Conservation (phyloP, 805 yeast genomes). For the Candida insectalens region DNA sequence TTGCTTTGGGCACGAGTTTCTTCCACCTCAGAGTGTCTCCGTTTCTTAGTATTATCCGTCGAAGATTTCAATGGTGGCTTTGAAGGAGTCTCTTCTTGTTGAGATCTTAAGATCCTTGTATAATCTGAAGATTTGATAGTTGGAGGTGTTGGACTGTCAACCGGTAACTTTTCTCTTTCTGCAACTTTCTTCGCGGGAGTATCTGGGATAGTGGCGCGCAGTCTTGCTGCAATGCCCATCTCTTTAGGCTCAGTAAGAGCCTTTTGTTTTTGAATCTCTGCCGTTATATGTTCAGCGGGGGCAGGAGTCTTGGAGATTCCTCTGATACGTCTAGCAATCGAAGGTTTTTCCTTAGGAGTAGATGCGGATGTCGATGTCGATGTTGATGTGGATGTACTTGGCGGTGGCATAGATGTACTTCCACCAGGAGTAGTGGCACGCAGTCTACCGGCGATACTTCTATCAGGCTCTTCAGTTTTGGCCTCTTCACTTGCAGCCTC, state of each 20-base stretch:
- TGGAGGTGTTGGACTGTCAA: not conserved
- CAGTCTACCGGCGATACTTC: not conserved
- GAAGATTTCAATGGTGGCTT: constrained; percentile 4
- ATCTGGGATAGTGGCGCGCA: not conserved
- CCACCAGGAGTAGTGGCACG: no score
- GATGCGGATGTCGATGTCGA: no score
- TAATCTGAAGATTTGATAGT: not conserved
- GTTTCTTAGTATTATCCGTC: constrained; percentile 5
- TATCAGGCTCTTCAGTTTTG: constrained; percentile 1
- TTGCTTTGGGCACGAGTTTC: constrained; percentile 26
- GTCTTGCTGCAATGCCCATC: not conserved
- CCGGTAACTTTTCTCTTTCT: not conserved
- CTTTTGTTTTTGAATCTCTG: not conserved
- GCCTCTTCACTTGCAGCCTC: constrained; percentile 2
- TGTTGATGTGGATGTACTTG: no score
- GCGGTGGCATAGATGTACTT: no score
- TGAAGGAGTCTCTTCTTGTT: not conserved
- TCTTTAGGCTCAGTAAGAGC: not conserved
- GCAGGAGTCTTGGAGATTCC: not conserved
- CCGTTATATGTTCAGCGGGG: not conserved
- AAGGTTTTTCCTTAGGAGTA: no score
- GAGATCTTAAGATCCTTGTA: not conserved
- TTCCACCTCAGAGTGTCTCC: constrained; percentile 9
- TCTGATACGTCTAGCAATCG: not conserved
- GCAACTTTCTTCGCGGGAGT: not conserved